Conservation (phyloP, 345 rosid genomes). For the Isatis tinctoria region DNA sequence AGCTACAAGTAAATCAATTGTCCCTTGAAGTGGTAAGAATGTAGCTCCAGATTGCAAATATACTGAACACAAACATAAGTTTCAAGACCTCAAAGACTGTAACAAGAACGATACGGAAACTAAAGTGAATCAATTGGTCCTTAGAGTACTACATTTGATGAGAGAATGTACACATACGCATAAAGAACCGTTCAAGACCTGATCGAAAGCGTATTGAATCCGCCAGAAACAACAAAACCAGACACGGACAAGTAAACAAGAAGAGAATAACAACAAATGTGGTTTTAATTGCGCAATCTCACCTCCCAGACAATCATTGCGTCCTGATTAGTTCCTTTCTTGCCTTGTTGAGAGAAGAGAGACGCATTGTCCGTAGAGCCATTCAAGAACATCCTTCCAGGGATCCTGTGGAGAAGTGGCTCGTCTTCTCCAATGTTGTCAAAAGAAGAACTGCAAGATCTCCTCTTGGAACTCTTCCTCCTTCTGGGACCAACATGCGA, state of each 20-base stretch:
- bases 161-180: not conserved
- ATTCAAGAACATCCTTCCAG: conserved; percentile 75
- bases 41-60: not conserved
- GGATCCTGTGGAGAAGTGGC: conserved; percentile 67
- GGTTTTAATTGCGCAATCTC: conserved; percentile 3
- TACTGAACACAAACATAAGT: not conserved
- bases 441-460: conserved; percentile 49
- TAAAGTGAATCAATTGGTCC: not conserved
- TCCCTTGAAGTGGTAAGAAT: not conserved
- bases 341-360: conserved; percentile 86
- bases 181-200: not conserved
- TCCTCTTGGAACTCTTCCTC: conserved; percentile 51
- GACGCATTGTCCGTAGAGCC: conserved; percentile 76
- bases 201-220: not conserved
- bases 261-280: not conserved
- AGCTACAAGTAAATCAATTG: not conserved
- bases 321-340: conserved; percentile 94
- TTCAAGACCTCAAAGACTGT: not conserved
- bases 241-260: too few species aligned
- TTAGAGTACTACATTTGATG: not conserved
- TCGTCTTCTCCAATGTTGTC: conserved; percentile 48
- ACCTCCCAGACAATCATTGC: conserved; percentile 99
- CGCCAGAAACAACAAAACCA: not conserved
- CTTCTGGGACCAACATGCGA: conserved; percentile 48
- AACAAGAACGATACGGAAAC: not conserved